These are phyloP conservation scores for Eucalyptus urophylla DNA, from an alignment of 345 rosid species.

Conservation along the genomic window DNA sequence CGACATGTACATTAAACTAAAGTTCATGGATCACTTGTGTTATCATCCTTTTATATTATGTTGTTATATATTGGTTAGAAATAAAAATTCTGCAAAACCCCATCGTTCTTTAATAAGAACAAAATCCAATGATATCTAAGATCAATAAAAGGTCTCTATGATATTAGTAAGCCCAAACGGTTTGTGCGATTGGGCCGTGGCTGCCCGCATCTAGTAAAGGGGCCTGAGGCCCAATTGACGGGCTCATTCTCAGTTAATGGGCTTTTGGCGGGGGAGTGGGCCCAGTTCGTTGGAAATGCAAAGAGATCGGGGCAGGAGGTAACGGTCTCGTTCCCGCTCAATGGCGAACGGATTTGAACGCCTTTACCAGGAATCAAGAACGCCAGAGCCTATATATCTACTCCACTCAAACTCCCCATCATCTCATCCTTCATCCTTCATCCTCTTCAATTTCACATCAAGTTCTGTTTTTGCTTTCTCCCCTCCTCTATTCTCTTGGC, in stretches of 20 bases:
- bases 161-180: too few species aligned
- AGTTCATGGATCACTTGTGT: rapidly evolving
- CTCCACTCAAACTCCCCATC: neutral
- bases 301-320: neutral
- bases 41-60: neutral
- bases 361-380: neutral
- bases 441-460: neutral
- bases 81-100: too few species aligned
- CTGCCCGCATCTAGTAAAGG: neutral
- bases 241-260: neutral
- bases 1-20: too few species aligned
- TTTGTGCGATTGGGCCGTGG: neutral
- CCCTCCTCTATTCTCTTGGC: neutral
- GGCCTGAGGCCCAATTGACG: neutral
- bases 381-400: neutral
- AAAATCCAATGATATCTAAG: too few species aligned
- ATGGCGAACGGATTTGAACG: neutral
- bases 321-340: neutral
- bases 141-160: too few species aligned
- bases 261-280: neutral
- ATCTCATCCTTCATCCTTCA: neutral
- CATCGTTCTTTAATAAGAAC: too few species aligned
- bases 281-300: neutral
- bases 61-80: too few species aligned
- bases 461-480: neutral